Evolutionary conservation across 176 grass and related monocot species (phyloP), one percentile per base, ranked within the genome.

Genomic region (Thalia dealbata): DNA sequence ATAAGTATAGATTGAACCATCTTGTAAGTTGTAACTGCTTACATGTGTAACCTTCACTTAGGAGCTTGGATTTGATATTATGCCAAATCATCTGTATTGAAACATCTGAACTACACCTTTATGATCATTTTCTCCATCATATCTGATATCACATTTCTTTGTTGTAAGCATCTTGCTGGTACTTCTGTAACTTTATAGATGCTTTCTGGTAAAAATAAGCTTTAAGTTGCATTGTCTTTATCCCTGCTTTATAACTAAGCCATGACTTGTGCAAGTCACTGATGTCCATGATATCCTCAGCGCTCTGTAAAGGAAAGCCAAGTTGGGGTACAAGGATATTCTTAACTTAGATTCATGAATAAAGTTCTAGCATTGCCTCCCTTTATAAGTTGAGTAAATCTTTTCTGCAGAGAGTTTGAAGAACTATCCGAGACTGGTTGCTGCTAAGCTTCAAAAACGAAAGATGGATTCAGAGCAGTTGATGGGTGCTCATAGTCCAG

Each of bases 401-500:
- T 65, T 65, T 73, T 74, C 14, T 65, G 11, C 24, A 76, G 74
- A 76, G 7, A 64, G 59, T 26, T 50, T 76, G 74, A 76, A 76
- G 74, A 76, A 64, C 43, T 76, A 76, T 50, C 44, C 60, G n/a
- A 46, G 56, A 27, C 58, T 50, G 41, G 74, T 21, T 32, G 54
- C 73, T 75, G 52, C 73, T 4, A 75, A 75, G 5, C 10, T 75
- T 14, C 55, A 75, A 41, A 76, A 75, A n/a, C 84, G 87, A 60
- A 91, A 86, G 74, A 59, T 82, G 78, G 89, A 85, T 21, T 13
- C 67, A 66, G 86, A 88, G 75, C 87, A 96, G 42, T 60, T 72
- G 50, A 79, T 85, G 82, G 78, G 71, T 81, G 61, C 79, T 50
- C 79, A 78, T 65, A 71, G 68, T 67, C 69, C 76, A 54, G 75